A percentile compares a stretch with the other conserved stretches of the same genome.
Evolutionary conservation across 768 basidiomycete genomes (phyloP).

Genomic region (Naganishia antarctica): DNA sequence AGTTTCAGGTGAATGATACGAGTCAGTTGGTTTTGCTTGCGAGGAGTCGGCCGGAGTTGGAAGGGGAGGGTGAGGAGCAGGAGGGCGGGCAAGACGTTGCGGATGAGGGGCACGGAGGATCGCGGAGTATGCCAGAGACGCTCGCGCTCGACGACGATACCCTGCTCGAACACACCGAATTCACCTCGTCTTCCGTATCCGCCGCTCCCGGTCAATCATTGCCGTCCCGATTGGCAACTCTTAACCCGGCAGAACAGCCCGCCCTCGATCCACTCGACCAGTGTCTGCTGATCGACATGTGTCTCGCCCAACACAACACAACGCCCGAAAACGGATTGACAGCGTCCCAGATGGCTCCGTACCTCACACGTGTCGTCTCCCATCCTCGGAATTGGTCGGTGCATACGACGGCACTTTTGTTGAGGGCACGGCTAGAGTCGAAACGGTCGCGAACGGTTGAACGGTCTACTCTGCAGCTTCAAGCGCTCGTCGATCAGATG

Average conservation of each 20-base stretch:
- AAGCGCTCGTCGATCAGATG: slow-evolving; percentile 95
- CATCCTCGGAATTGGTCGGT: slow-evolving; percentile 91
- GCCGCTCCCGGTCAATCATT: slow-evolving; percentile 36
- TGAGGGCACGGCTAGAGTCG: slow-evolving; percentile 86
- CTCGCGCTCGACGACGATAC: slow-evolving; percentile 90
- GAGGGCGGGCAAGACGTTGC: slow-evolving; percentile 8
- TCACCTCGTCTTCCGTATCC: slow-evolving; percentile 63
- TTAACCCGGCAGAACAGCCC: slow-evolving; percentile 80
- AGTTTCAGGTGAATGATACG: slow-evolving; percentile 77
- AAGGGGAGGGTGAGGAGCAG: slow-evolving; percentile 18
- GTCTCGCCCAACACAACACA: slow-evolving; percentile 70
- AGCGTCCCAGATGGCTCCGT: slow-evolving; percentile 84
- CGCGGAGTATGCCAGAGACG: slow-evolving; percentile 61
- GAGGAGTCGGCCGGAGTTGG: slow-evolving; percentile 58
- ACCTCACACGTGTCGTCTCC: slow-evolving; percentile 78
- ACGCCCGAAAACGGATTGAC: slow-evolving; percentile 87
- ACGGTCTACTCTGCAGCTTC: slow-evolving; percentile 82
- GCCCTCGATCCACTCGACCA: slow-evolving; percentile 89
- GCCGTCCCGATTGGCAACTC: slow-evolving; percentile 58
- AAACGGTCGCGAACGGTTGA: slow-evolving; percentile 86
- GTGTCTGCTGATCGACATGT: slow-evolving; percentile 81
- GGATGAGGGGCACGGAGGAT: slow-evolving; percentile 1
- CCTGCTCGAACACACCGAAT: slow-evolving; percentile 85
- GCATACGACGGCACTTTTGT: slow-evolving; percentile 90
- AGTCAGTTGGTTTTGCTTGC: slow-evolving; percentile 91